These are phyloP conservation scores for Erucastrum elatum DNA, from an alignment of 345 rosid genomes.

Conservation along the genomic window DNA sequence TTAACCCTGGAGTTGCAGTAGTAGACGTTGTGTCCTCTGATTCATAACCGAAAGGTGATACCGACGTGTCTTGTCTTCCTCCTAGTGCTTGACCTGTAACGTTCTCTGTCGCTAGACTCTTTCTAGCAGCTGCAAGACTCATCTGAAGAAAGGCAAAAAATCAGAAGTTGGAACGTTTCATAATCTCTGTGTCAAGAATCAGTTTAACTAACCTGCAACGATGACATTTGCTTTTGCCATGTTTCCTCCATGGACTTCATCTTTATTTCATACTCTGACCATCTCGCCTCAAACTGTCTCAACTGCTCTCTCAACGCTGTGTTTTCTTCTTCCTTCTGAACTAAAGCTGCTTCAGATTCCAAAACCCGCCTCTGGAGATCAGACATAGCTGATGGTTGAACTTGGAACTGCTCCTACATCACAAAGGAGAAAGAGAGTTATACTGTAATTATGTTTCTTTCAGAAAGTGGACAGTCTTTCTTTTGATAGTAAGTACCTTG, in stretches of 20 bases:
- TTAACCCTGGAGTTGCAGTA: constrained; percentile 64
- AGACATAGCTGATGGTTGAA: constrained; percentile 52
- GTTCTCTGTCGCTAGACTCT: constrained; percentile 63
- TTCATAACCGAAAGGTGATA: constrained; percentile 63
- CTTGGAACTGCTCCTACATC: constrained; percentile 66
- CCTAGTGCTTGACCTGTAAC: constrained; percentile 44
- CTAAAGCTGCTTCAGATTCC: constrained; percentile 68
- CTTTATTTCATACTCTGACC: constrained; percentile 78
- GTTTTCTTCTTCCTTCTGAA: constrained; percentile 83
- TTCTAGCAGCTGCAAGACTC: constrained; percentile 79
- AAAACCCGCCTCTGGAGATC: constrained; percentile 72
- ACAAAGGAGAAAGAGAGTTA: constrained; percentile 11
- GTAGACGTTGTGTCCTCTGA: constrained; percentile 68
- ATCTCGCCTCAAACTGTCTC: constrained; percentile 63
- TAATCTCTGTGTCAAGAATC: background rate
- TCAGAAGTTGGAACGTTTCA: constrained; percentile 5
- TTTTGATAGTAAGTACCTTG: constrained; percentile 54
- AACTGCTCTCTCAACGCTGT: constrained; percentile 69
- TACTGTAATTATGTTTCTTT: background rate
- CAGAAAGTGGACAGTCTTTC: constrained; percentile 8
- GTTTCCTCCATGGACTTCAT: constrained; percentile 96
- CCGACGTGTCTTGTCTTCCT: constrained; percentile 52
- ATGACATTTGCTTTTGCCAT: constrained; percentile 90
- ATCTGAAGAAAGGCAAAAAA: constrained; percentile 44
- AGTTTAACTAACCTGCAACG: constrained; percentile 60